phyloP scores from a whole-genome alignment of 257 asterid genomes.

The Solanum chmielewskii region DNA sequence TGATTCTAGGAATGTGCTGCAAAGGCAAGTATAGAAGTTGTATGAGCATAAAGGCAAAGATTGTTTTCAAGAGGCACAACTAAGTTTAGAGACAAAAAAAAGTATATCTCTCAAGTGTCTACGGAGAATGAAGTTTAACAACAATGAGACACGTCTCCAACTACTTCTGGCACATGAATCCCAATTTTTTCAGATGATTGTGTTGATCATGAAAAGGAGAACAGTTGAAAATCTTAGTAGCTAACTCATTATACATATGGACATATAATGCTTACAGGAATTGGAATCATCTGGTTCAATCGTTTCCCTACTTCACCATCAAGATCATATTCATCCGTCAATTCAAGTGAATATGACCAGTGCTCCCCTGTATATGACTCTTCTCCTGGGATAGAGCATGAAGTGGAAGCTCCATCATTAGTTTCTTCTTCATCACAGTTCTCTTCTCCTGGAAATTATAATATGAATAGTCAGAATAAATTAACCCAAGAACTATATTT shows the following conservation, averaged over 20 bases:
- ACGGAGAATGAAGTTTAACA: background rate
- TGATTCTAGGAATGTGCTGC: constrained; percentile 93
- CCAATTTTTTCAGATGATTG: background rate
- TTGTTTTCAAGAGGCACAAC: background rate
- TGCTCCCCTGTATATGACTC: constrained; percentile 36
- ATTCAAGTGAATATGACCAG: constrained; percentile 53
- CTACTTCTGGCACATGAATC: background rate
- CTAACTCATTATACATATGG: background rate
- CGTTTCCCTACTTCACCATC: constrained; percentile 82
- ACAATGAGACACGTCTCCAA: background rate
- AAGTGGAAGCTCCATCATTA: constrained; percentile 34
- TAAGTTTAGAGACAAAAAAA: background rate
- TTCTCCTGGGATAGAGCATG: constrained; percentile 60
- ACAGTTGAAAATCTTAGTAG: background rate
- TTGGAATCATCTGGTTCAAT: constrained; percentile 80
- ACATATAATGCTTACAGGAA: constrained; percentile 49
- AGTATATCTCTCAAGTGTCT: background rate
- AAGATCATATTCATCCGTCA: constrained; percentile 51
- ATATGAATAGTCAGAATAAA: constrained; percentile 1
- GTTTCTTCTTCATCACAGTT: constrained; percentile 32
- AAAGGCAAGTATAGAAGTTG: constrained; percentile 2
- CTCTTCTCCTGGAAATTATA: constrained; percentile 35
- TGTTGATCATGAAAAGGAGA: background rate
- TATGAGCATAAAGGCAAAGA: background rate
- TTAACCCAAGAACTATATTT: background rate